phyloP scores from a whole-genome alignment of 768 basidiomycete species.

The Termitomyces sp. region DNA sequence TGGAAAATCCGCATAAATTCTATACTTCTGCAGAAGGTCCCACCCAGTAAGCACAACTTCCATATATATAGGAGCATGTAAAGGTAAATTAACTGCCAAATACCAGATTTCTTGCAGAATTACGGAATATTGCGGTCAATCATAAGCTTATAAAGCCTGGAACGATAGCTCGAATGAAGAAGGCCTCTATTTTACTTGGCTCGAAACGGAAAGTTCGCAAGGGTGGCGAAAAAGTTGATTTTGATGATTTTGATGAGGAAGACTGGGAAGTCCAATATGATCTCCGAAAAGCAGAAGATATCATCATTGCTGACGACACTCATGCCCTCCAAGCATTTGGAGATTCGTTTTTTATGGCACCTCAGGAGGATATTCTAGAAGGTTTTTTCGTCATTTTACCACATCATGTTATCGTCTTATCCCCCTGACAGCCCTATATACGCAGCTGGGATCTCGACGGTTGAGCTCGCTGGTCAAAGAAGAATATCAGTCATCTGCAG shows the following conservation, averaged over 20 bases:
- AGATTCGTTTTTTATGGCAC: constrained; percentile 67
- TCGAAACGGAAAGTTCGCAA: constrained; percentile 50
- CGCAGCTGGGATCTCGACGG: constrained; percentile 64
- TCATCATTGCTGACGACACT: constrained; percentile 84
- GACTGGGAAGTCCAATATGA: constrained; percentile 73
- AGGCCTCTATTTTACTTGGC: constrained; percentile 66
- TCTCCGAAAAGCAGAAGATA: constrained; percentile 59
- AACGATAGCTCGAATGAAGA: constrained; percentile 62
- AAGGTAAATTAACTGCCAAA: background rate
- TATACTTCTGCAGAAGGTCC: constrained; percentile 66
- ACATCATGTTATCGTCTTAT: background rate
- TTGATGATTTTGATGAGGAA: constrained; percentile 56
- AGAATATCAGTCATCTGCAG: constrained; percentile 57
- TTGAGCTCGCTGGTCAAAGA: constrained; percentile 73
- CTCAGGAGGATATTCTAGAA: constrained; percentile 91
- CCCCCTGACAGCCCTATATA: constrained; percentile 57
- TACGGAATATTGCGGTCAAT: constrained; percentile 86
- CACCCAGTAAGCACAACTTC: constrained; percentile 43
- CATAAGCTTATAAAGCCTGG: constrained; percentile 41
- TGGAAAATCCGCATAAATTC: constrained; percentile 66
- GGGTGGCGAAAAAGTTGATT: constrained; percentile 18
- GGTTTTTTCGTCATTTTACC: constrained; percentile 26
- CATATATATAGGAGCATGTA: background rate
- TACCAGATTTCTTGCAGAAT: constrained; percentile 71
- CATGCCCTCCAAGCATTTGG: constrained; percentile 77